These are phyloP conservation scores for Actinidia arguta DNA, from an alignment of 179 eudicot genomes.

Conservation along the genomic window DNA sequence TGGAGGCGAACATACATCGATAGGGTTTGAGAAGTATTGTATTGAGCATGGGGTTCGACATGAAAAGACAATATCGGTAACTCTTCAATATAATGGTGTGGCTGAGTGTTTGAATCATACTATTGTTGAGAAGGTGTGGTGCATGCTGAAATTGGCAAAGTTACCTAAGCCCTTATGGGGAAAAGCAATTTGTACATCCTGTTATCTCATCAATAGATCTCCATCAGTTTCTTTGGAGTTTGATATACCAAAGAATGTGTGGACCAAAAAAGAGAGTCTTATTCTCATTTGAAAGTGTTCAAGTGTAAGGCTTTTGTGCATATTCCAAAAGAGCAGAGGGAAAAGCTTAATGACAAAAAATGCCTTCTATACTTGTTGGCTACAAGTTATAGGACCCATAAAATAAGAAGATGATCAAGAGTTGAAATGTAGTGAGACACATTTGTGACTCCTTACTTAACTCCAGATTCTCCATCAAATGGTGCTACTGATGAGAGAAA, in stretches of 20 bases:
- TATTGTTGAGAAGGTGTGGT: not conserved
- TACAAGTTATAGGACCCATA: slow-evolving; percentile 13
- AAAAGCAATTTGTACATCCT: no score
- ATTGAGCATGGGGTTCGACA: not conserved
- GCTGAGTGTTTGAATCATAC: not conserved
- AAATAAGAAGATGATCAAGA: not conserved
- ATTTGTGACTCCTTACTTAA: no score
- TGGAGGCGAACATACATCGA: not conserved
- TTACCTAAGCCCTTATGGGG: no score
- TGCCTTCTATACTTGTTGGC: slow-evolving; percentile 7
- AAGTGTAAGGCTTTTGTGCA: slow-evolving; percentile 20
- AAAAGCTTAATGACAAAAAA: slow-evolving; percentile 11
- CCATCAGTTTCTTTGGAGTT: no score
- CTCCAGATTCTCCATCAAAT: no score
- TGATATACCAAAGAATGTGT: no score
- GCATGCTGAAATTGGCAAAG: not conserved
- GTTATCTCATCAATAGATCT: no score
- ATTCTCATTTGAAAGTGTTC: slow-evolving; percentile 18
- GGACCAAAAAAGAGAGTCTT: not conserved
- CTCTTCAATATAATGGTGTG: not conserved
- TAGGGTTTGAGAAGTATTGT: not conserved
- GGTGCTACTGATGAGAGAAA: no score
- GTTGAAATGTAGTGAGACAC: no score
- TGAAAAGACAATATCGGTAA: not conserved
- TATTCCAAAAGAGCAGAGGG: slow-evolving; percentile 11